Percentiles rank a stretch among this genome's conserved stretches.
phyloP scores from a whole-genome alignment of 805 yeast species.

The Saturnispora zaruensis region DNA sequence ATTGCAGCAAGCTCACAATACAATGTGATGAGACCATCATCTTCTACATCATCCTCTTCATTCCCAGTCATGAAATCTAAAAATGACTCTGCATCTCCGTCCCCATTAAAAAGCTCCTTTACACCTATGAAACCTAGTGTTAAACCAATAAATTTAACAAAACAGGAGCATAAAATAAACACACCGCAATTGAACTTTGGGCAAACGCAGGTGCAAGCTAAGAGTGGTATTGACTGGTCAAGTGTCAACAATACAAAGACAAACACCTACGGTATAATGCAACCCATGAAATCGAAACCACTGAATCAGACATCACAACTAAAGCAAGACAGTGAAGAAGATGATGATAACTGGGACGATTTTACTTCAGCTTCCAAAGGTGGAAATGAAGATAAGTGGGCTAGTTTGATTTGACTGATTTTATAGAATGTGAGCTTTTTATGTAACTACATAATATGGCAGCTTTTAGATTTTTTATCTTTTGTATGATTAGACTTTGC shows the following conservation, averaged over 20 bases:
- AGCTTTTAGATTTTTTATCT: background rate
- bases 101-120: background rate
- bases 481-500: background rate
- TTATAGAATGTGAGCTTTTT: background rate
- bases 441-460: slow-evolving; percentile 3
- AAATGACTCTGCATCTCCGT: background rate
- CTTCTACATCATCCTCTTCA: background rate
- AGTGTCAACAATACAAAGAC: background rate
- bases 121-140: background rate
- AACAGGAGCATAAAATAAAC: background rate
- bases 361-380: slow-evolving; percentile 8
- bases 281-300: slow-evolving; percentile 9
- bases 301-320: background rate
- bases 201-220: slow-evolving; percentile 1
- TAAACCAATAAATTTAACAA: slow-evolving; percentile 1
- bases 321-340: background rate
- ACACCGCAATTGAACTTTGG: slow-evolving; percentile 2
- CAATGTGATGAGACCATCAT: slow-evolving; percentile 2
- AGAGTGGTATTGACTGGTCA: slow-evolving; percentile 9
- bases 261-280: slow-evolving; percentile 7
- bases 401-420: slow-evolving; percentile 10
- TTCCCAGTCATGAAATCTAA: background rate
- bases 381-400: slow-evolving; percentile 9
- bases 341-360: slow-evolving; percentile 13
- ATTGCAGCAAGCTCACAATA: background rate